Evolutionary conservation across 148 eudicot genomes (phyloP).

Genomic region (Linanthus parryae): DNA sequence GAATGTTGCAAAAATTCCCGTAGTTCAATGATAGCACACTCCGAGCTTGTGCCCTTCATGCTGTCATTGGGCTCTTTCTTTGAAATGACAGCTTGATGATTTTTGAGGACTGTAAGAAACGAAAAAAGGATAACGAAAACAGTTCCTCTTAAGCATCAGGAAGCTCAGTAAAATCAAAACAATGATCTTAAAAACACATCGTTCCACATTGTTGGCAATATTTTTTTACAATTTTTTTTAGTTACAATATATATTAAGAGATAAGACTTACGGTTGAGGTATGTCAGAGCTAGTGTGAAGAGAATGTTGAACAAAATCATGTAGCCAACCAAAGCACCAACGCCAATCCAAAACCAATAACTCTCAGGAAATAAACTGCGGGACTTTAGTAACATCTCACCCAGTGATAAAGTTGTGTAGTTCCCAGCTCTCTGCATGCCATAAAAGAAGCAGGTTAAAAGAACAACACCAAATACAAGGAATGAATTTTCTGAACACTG

Average conservation of each 20-base stretch:
- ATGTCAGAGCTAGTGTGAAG: conserved; percentile 74
- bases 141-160: conserved; percentile 6
- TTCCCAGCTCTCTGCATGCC: conserved; percentile 56
- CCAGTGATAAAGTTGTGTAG: conserved; percentile 47
- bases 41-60: conserved; percentile 25
- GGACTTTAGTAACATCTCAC: conserved; percentile 68
- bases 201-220: too few relatives aligned
- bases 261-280: conserved; percentile 77
- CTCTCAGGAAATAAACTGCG: conserved; percentile 74
- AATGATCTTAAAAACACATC: too few relatives aligned
- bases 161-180: background rate
- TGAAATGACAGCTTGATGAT: conserved; percentile 50
- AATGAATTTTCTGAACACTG: background rate
- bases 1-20: conserved; percentile 68
- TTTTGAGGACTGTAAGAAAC: conserved; percentile 60
- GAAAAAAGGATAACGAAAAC: conserved; percentile 9
- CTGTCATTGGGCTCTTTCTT: conserved; percentile 24
- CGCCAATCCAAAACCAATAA: conserved; percentile 99
- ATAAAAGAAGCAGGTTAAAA: conserved; percentile 2
- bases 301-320: conserved; percentile 67
- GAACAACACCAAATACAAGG: background rate
- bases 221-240: too few relatives aligned
- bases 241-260: conserved; percentile 13
- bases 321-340: conserved; percentile 88
- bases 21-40: conserved; percentile 34